Evolutionary conservation across 2,329 filamentous ascomycete genomes (phyloP).

Genomic region (Penicillium griseofulvum): DNA sequence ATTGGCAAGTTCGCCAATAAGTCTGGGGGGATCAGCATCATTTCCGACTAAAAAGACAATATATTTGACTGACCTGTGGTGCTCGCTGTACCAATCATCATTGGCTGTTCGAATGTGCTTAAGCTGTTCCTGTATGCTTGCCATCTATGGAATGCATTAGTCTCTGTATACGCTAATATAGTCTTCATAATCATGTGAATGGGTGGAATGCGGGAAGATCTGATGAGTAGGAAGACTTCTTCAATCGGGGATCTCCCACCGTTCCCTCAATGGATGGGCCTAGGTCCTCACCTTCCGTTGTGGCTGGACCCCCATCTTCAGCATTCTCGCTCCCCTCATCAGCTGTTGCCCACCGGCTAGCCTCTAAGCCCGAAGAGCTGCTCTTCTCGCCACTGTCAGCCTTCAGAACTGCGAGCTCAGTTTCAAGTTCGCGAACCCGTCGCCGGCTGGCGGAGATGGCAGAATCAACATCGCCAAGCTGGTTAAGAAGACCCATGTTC

Average conservation of each 20-base stretch:
- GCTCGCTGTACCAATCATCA: slow-evolving; percentile 46
- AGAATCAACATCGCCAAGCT: slow-evolving; percentile 40
- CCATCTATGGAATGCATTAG: slow-evolving; percentile 41
- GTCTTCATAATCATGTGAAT: slow-evolving; percentile 30
- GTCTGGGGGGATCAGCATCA: slow-evolving; percentile 23
- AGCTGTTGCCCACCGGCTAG: slow-evolving; percentile 44
- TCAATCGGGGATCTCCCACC: slow-evolving; percentile 46
- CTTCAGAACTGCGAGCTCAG: slow-evolving; percentile 39
- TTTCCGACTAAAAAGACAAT: not conserved
- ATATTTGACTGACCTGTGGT: slow-evolving; percentile 37
- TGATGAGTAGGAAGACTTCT: slow-evolving; percentile 30
- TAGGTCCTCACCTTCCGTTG: slow-evolving; percentile 48
- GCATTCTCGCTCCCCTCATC: slow-evolving; percentile 29
- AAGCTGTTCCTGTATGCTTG: slow-evolving; percentile 49
- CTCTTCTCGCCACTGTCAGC: slow-evolving; percentile 31
- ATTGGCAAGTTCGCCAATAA: slow-evolving; percentile 40
- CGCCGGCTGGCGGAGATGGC: slow-evolving; percentile 36
- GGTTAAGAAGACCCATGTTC: slow-evolving; percentile 41
- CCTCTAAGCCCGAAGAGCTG: slow-evolving; percentile 32
- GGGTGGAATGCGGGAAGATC: slow-evolving; percentile 32
- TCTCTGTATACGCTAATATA: slow-evolving; percentile 16
- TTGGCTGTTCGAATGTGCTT: slow-evolving; percentile 46
- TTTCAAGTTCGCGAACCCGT: slow-evolving; percentile 40
- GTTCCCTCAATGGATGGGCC: slow-evolving; percentile 49
- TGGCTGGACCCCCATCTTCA: slow-evolving; percentile 36